phyloP scores from a whole-genome alignment of 2,329 filamentous ascomycete species.

The Dothideomycetidae sp. region DNA sequence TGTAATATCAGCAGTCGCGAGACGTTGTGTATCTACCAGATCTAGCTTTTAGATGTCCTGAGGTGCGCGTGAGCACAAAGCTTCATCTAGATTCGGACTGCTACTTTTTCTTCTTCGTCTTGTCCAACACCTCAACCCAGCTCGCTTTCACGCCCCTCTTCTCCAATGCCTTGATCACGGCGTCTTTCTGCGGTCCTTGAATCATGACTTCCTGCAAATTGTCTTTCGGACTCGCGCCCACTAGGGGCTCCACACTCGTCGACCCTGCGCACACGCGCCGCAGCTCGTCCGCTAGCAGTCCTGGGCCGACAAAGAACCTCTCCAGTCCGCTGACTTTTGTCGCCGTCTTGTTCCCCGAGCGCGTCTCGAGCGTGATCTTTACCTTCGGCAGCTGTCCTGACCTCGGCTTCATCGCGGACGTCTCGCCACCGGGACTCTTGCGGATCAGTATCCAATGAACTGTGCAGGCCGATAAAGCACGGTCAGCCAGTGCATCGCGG shows the following conservation, averaged over 20 bases:
- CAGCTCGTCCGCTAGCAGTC: slow-evolving; percentile 48
- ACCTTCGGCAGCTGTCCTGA: slow-evolving; percentile 47
- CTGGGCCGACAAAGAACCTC: slow-evolving; percentile 45
- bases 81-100: slow-evolving; percentile 10
- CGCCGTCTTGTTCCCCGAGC: slow-evolving; percentile 52
- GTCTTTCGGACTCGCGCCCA: slow-evolving; percentile 45
- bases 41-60: no score
- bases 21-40: no score
- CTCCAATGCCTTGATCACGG: slow-evolving; percentile 44
- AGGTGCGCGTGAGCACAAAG: no score
- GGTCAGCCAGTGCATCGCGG: slow-evolving; percentile 46
- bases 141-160: slow-evolving; percentile 43
- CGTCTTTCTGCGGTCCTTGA: slow-evolving; percentile 51
- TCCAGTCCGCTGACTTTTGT: slow-evolving; percentile 50
- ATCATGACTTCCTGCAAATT: slow-evolving; percentile 53
- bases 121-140: slow-evolving; percentile 53
- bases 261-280: slow-evolving; percentile 55
- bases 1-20: no score
- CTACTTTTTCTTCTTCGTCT: slow-evolving; percentile 50
- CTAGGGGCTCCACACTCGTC: slow-evolving; percentile 47
- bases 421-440: slow-evolving; percentile 26
- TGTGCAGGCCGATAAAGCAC: slow-evolving; percentile 40
- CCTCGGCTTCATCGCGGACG: slow-evolving; percentile 42
- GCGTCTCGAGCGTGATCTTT: slow-evolving; percentile 45
- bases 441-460: slow-evolving; percentile 45